Percentiles rank a stretch among this genome's conserved stretches.
Evolutionary conservation across 208 protist genomes (phyloP).

Genomic region (Porcisia deanei): DNA sequence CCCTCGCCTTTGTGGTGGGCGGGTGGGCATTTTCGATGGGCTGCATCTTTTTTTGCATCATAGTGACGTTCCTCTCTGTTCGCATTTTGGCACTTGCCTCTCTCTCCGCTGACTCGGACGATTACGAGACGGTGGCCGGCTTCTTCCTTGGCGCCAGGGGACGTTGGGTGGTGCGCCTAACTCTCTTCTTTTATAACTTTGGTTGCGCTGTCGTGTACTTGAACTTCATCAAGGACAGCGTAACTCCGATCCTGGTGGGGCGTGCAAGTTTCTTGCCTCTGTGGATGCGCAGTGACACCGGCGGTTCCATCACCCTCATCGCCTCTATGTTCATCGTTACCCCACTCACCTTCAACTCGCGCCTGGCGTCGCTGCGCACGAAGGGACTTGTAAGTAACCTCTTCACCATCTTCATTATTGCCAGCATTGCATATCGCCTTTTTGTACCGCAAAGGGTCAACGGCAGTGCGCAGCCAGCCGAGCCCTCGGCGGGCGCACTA

Average conservation of each 20-base stretch:
- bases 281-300: constrained; percentile 54
- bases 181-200: constrained; percentile 83
- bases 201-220: constrained; percentile 72
- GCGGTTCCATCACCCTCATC: constrained; percentile 43
- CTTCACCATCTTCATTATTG: constrained; percentile 72
- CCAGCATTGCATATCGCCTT: constrained; percentile 66
- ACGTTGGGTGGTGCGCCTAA: constrained; percentile 45
- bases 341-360: constrained; percentile 77
- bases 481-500: not conserved
- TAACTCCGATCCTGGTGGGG: constrained; percentile 44
- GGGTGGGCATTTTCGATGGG: constrained; percentile 50
- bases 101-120: constrained; percentile 64
- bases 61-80: constrained; percentile 68
- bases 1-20: constrained; percentile 70
- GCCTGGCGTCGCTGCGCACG: constrained; percentile 73
- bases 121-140: constrained; percentile 78
- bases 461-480: not conserved
- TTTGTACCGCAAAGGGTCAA: constrained; percentile 36
- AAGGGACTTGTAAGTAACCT: constrained; percentile 79
- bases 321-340: constrained; percentile 55
- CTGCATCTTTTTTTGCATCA: constrained; percentile 59
- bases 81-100: constrained; percentile 77
- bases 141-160: constrained; percentile 68
- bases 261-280: constrained; percentile 53
- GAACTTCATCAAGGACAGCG: constrained; percentile 74